Base-by-base conservation (phyloP, 2,329 filamentous ascomycete species). In the Alternaria conjuncta region DNA sequence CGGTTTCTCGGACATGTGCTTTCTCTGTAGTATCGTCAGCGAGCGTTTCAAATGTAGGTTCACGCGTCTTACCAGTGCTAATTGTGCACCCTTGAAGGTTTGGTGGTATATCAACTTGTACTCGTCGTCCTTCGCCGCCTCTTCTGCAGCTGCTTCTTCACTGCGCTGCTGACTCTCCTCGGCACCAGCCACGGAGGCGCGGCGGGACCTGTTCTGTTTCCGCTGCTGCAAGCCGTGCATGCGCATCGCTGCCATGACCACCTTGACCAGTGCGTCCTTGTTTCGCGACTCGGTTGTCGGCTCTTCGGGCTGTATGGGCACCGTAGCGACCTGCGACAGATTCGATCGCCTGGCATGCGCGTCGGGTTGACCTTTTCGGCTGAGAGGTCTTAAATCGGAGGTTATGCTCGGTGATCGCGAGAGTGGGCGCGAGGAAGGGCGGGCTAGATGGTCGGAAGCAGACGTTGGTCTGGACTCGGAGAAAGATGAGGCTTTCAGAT, bases 91-190 rank as follows among this genome's bases (percentile, higher is more conserved):
- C 64, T 84, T 85, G 73, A 81, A 85, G 3, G 82, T 81, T 65
- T 86, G 84, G 60, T 86, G 84, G 58, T 86, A 86, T 25, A 86
- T 78, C 5, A 84, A 69, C 69, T 86, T 86, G 75, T 82, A 86
- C 64, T 86, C 84, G 60, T 85, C 84, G 49, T 85, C 83, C 50
- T 78, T 81, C 2, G 72, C 72, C 2, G 70, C 73, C 46, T 80
- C 78, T 25, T 79, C 77, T 25, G 67, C 66, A 1, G 53, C 61
- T 2, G 63, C 62, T 20, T 72, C 71, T 36, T 73, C 71, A 11
- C 41, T 61, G 6, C 61, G 9, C 12, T 64, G 60, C 43, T 74
- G 69, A 8, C 45, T 55, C 21, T 68, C 47, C 3, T 71, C 68
- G 1, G 59, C 47, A n/a, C 63, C 70, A 41, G 67, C 70, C 12